Conservation (phyloP, 805 yeast species). For the Yarrowia deformans region DNA sequence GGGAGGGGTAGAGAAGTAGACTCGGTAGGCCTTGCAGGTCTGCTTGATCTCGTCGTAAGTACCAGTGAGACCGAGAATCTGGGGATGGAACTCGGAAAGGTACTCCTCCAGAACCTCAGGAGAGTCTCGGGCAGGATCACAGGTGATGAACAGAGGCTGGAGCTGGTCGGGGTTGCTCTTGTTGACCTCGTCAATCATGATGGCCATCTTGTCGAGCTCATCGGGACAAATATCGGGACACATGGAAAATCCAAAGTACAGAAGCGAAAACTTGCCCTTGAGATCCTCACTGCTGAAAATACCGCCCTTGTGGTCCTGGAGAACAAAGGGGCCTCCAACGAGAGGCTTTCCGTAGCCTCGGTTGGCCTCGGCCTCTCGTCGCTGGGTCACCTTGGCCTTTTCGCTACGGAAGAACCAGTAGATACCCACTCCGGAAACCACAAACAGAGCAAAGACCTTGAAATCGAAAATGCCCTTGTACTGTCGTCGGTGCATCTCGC, state of each 20-base stretch:
- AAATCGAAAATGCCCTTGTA: conserved; percentile 63
- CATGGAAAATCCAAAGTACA: conserved; percentile 97
- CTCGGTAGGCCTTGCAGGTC: conserved; percentile 88
- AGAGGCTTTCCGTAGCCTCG: conserved; percentile 91
- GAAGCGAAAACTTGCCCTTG: conserved; percentile 76
- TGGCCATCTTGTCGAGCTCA: conserved; percentile 90
- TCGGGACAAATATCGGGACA: conserved; percentile 99
- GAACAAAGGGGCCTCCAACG: conserved; percentile 87
- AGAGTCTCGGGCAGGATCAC: conserved; percentile 95
- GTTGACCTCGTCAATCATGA: conserved; percentile 69
- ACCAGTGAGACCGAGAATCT: conserved; percentile 90
- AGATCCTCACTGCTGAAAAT: conserved; percentile 79
- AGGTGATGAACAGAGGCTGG: conserved; percentile 91
- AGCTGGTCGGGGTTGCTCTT: conserved; percentile 53
- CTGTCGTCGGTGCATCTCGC: conserved; percentile 48
- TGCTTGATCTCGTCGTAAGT: conserved; percentile 82
- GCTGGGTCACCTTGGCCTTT: conserved; percentile 74
- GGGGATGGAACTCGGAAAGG: conserved; percentile 86
- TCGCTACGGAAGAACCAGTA: conserved; percentile 77
- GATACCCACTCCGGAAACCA: conserved; percentile 72
- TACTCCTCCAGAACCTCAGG: conserved; percentile 86
- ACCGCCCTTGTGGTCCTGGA: conserved; percentile 74
- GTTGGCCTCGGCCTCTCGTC: conserved; percentile 82
- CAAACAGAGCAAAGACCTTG: conserved; percentile 76
- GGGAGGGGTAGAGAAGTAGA: conserved; percentile 96